phyloP scores from a whole-genome alignment of 208 protist genomes.

The Trypanosoma rangeli region DNA sequence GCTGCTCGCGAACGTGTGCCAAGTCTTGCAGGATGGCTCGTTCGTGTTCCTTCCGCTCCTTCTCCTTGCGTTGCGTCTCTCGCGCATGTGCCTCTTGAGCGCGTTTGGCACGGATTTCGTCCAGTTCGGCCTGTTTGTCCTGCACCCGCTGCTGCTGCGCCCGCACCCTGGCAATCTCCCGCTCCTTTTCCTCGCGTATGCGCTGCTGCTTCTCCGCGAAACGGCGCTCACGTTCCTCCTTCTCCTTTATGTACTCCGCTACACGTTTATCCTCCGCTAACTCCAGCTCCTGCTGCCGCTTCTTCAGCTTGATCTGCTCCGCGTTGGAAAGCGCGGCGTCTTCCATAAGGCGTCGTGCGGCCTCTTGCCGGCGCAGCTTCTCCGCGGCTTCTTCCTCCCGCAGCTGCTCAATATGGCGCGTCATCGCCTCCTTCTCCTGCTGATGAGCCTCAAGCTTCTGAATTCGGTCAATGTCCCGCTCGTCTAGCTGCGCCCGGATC shows the following conservation, averaged over 20 bases:
- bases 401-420: conserved; percentile 83
- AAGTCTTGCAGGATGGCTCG: conserved; percentile 74
- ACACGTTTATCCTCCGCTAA: conserved; percentile 89
- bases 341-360: conserved; percentile 82
- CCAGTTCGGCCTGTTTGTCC: conserved; percentile 90
- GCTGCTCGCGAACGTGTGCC: conserved; percentile 61
- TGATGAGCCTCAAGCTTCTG: conserved; percentile 88
- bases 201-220: conserved; percentile 83
- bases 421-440: conserved; percentile 94
- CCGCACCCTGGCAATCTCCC: conserved; percentile 87
- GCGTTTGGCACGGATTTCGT: conserved; percentile 90
- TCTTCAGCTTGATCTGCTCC: conserved; percentile 92
- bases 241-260: conserved; percentile 83
- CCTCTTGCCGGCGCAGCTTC: conserved; percentile 77
- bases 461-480: conserved; percentile 87
- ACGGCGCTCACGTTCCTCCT: conserved; percentile 87
- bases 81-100: conserved; percentile 86
- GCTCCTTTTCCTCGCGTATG: conserved; percentile 84
- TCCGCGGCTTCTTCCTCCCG: conserved; percentile 88
- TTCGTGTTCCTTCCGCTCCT: conserved; percentile 63
- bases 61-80: conserved; percentile 81
- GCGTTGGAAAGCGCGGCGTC: conserved; percentile 92
- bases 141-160: conserved; percentile 89
- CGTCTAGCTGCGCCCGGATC: conserved; percentile 90
- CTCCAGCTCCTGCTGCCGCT: conserved; percentile 66